Base-by-base conservation (phyloP, 225 moss, liverwort and hornwort genomes). In the Pseudoscleropodium purum region DNA sequence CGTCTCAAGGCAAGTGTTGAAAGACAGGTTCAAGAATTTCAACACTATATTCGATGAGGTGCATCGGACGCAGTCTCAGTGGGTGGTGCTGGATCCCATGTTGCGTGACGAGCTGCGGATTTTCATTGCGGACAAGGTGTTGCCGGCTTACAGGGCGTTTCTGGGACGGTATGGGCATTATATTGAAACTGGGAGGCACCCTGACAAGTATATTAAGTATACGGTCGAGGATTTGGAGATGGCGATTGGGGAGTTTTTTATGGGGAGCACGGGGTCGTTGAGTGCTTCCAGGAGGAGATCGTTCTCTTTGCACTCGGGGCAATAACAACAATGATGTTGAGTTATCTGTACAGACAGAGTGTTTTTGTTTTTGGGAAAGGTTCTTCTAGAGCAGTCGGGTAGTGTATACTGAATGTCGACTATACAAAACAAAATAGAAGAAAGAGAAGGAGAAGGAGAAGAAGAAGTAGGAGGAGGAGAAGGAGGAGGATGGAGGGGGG, bases 181-280 rank as follows among this genome's bases (percentile, higher is more conserved):
- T 27, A 91, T 99, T 76, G 99, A 99, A 82, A 95, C 93, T 30
- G 97, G 99, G 37, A 94, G 93, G 92, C 99, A 97, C 83, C 99
- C 99, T 3, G 99, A 99, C 10, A 99, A 96, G 90, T 99, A 99
- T 84, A 99, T 99, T 19, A 99, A 96, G 93, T 99, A 95, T 19
- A 81, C 94, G 3, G 95, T 95, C 41, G 99, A 99, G 90, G 99
- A 96, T 88, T 65, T 99, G 91, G 96, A 99, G 93, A 51, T 79
- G 25, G 90, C 91, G 72, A 94, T 99, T 15, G 96, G 96, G 57
- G 99, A 97, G 85, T 94, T 99, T 75, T 99, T 99, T 83, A 95
- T 94, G 67, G 99, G 99, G 41, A 92, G 85, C 86, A 90, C 95
- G 43, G 94, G 94, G 27, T 97, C 97, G 16, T 81, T 98, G 93